Evolutionary conservation across 495 filamentous ascomycete genomes (phyloP).

Genomic region (Melanomma pulvis-pyrius): DNA sequence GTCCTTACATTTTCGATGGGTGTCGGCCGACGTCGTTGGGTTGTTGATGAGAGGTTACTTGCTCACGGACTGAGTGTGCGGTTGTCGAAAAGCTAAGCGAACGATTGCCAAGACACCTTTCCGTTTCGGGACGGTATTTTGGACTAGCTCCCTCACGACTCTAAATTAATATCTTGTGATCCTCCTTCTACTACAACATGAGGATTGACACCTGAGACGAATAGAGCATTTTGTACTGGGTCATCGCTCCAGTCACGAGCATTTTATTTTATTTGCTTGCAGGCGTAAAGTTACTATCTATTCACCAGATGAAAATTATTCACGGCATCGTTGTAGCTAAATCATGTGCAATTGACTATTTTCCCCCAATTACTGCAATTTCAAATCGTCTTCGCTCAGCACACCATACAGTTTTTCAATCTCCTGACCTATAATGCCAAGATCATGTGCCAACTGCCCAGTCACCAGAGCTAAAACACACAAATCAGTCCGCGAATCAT

Average conservation of each 20-base stretch:
- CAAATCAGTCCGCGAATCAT: constrained; percentile 49
- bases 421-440: constrained; percentile 67
- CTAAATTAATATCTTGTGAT: no score
- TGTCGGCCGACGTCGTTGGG: constrained; percentile 46
- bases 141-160: no score
- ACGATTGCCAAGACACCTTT: background rate
- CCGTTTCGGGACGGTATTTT: background rate
- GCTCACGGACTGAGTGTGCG: no score
- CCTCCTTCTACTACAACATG: no score
- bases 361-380: constrained; percentile 56
- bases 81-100: no score
- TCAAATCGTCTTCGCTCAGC: constrained; percentile 70
- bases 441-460: constrained; percentile 68
- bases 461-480: constrained; percentile 65
- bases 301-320: no score
- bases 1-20: constrained; percentile 60
- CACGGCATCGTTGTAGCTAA: no score
- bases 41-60: constrained; percentile 21
- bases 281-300: no score
- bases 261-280: no score
- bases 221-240: no score
- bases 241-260: no score
- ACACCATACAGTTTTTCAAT: constrained; percentile 76
- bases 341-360: background rate
- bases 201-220: no score